Evolutionary conservation across 176 grass and related monocot genomes (phyloP), one percentile per base, ranked within the genome.

Genomic region (Cocos nucifera): DNA sequence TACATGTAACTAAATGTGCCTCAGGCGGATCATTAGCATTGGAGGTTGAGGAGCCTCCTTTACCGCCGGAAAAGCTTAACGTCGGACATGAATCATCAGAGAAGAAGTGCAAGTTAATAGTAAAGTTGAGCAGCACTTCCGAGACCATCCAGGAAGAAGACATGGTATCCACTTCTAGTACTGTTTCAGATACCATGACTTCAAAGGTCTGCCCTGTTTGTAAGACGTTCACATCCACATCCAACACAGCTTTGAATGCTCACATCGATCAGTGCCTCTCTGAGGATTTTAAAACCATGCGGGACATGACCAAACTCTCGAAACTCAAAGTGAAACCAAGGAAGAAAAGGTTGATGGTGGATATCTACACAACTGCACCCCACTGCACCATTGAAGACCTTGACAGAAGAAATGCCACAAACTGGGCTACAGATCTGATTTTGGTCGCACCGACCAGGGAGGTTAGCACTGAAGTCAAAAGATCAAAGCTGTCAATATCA

Each of bases 201-300:
- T 98, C 88, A 22, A 98, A 98, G 74, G 80, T 86, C 58, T 98
- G 93, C 28, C 93, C 87, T 67, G 93, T 98, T 62, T 98, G 93
- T 70, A 98, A 79, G 76, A 74, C 73, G 15, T 98, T 98, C 69
- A 81, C 88, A 58, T 98, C 93, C 32, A 85, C 84, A 53, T 98
- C 93, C 0, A 98, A 98, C 71, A 98, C 93, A 53, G 92, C 84
- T 69, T 58, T 98, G 81, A 98, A 98, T 73, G 84, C 93, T 17
- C 93, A 98, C 66, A 98, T 98, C 51, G 93, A 98, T 59, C 87
- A 81, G 64, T 98, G 93, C 53, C 78, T 98, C 52, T 88, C 77
- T 66, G 75, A 60, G 29, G 84, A 82, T 50, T 83, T 84, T 59
- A 83, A 82, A 75, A 58, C 70, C 19, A 78, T 89, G 62, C 71